phyloP scores from a whole-genome alignment of 208 protist species.

The Acanthamoeba lenticulata region DNA sequence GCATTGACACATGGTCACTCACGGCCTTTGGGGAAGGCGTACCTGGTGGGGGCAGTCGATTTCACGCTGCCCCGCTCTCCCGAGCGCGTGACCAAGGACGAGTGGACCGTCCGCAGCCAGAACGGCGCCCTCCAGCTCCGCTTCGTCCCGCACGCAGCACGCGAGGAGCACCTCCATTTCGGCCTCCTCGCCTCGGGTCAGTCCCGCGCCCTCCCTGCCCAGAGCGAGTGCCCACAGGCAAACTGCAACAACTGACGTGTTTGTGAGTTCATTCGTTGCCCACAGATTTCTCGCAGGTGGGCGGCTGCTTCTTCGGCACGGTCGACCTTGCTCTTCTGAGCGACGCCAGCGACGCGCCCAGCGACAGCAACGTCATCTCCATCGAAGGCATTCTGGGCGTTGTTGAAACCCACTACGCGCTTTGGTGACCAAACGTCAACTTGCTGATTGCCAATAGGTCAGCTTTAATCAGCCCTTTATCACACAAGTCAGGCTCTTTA shows the following conservation, averaged over 20 bases:
- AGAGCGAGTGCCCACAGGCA: too few relatives aligned
- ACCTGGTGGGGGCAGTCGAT: background rate
- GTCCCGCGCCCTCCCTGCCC: too few relatives aligned
- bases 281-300: slow-evolving; percentile 26
- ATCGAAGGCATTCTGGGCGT: slow-evolving; percentile 20
- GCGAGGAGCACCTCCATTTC: background rate
- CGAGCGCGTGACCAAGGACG: background rate
- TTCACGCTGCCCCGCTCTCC: background rate
- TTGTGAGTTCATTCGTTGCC: background rate
- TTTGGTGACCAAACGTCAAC: too few relatives aligned
- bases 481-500: too few relatives aligned
- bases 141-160: background rate
- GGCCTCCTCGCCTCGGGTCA: background rate
- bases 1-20: background rate
- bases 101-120: slow-evolving; percentile 28
- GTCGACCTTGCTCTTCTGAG: background rate
- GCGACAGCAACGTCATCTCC: background rate
- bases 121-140: background rate
- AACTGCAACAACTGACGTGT: too few relatives aligned
- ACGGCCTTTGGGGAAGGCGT: background rate
- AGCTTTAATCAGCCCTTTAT: too few relatives aligned
- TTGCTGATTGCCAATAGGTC: too few relatives aligned
- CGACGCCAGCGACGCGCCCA: background rate
- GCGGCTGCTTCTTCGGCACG: background rate
- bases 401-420: slow-evolving; percentile 14